Evolutionary conservation across 148 eudicot species (phyloP).

Genomic region (Amaranthus cruentus): DNA sequence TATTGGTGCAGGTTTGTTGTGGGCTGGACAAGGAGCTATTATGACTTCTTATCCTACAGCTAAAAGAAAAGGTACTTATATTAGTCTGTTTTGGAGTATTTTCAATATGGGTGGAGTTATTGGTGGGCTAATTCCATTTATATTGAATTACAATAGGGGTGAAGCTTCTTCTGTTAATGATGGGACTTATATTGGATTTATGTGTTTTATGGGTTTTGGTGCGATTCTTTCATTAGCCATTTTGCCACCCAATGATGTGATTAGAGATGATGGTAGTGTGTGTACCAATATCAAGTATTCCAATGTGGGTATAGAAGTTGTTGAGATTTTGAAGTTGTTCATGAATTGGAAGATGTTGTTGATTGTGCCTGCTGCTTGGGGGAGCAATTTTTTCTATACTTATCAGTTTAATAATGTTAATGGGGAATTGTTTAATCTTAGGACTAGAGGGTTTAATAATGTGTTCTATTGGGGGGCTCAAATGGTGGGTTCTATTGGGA

Average conservation of each 20-base stretch:
- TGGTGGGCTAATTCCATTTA: conserved; percentile 82
- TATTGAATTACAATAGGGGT: conserved; percentile 52
- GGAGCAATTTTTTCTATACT: conserved; percentile 84
- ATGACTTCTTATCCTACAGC: conserved; percentile 84
- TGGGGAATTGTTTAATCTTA: conserved; percentile 74
- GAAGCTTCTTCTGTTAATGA: conserved; percentile 74
- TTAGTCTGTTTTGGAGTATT: conserved; percentile 80
- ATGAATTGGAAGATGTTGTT: conserved; percentile 84
- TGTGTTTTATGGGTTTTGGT: conserved; percentile 82
- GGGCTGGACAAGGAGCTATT: conserved; percentile 96
- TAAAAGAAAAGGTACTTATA: conserved; percentile 63
- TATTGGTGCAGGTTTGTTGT: conserved; percentile 78
- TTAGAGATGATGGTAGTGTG: conserved; percentile 69
- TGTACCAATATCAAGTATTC: conserved; percentile 77
- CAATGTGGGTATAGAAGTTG: conserved; percentile 43
- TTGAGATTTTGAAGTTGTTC: conserved; percentile 62
- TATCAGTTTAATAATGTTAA: conserved; percentile 94
- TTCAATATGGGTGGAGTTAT: conserved; percentile 93
- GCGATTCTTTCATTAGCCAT: conserved; percentile 48
- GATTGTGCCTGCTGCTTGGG: conserved; percentile 73
- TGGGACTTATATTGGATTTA: conserved; percentile 85
- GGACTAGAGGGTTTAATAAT: conserved; percentile 90
- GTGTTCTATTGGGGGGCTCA: conserved; percentile 98
- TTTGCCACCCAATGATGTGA: conserved; percentile 63
- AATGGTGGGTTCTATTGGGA: conserved; percentile 72